A percentile compares a stretch with the other conserved stretches of the same genome.
phyloP scores from a whole-genome alignment of 139 green algal species.

The Chlorella sp. region DNA sequence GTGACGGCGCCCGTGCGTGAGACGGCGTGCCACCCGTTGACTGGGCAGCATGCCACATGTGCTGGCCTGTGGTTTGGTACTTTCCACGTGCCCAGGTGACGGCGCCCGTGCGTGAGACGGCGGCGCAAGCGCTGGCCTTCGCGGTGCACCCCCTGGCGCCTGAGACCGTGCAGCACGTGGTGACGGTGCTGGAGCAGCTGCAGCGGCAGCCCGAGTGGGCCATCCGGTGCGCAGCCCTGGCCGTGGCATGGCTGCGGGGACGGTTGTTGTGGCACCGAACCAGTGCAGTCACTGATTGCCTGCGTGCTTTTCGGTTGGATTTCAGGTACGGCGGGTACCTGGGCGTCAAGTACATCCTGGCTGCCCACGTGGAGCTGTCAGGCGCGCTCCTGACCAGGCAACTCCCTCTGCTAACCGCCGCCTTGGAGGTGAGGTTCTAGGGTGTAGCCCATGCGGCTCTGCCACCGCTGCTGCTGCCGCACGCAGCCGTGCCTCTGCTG shows the following conservation, averaged over 20 bases:
- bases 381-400: constrained; percentile 44
- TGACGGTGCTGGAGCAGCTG: constrained; percentile 58
- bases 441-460: too few species aligned
- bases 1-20: constrained; percentile 89
- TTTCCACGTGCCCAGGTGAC: constrained; percentile 57
- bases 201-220: constrained; percentile 32
- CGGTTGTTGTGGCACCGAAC: too few species aligned
- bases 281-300: too few species aligned
- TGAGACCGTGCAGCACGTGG: constrained; percentile 29
- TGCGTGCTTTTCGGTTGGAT: too few species aligned
- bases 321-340: constrained; percentile 64
- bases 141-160: constrained; percentile 16
- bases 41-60: too few species aligned
- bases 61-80: too few species aligned
- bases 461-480: too few species aligned
- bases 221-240: constrained; percentile 37
- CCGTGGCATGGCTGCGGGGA: too few species aligned
- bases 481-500: too few species aligned
- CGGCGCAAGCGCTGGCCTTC: constrained; percentile 84
- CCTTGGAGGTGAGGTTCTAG: too few species aligned
- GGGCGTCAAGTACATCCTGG: constrained; percentile 89
- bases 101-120: constrained; percentile 89
- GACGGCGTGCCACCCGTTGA: constrained; percentile 90
- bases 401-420: neutral
- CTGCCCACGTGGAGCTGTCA: constrained; percentile 38